A percentile compares a stretch with the other conserved stretches of the same genome.
phyloP scores from a whole-genome alignment of 805 yeast genomes.

The Nakazawaea molendinolei region DNA sequence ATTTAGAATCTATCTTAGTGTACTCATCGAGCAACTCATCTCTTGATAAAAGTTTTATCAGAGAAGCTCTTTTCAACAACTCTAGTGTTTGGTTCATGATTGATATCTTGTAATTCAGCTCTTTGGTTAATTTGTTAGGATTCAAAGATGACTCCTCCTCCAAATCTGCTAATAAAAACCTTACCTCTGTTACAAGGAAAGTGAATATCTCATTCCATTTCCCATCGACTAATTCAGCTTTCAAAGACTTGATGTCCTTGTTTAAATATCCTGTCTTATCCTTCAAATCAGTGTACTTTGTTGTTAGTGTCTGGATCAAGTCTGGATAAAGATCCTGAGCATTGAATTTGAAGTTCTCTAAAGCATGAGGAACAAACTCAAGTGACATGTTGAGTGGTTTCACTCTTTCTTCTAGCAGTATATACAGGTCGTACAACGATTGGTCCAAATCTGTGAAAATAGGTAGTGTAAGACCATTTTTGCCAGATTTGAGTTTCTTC shows the following conservation, averaged over 20 bases:
- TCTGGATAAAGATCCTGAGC: conserved; percentile 25
- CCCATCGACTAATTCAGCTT: conserved; percentile 39
- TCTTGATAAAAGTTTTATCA: no score
- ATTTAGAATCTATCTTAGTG: conserved; percentile 7
- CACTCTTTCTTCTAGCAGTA: conserved; percentile 32
- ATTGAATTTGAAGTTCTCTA: conserved; percentile 32
- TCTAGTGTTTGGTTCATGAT: conserved; percentile 15
- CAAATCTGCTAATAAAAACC: conserved; percentile 20
- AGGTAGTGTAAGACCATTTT: conserved; percentile 24
- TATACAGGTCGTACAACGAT: conserved; percentile 33
- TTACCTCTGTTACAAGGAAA: conserved; percentile 37
- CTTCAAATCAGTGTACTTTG: conserved; percentile 32
- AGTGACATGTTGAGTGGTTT: conserved; percentile 48
- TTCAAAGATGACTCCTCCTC: conserved; percentile 16
- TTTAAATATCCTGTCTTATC: conserved; percentile 35
- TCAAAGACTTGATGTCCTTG: conserved; percentile 33
- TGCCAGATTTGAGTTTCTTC: no score
- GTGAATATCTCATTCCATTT: conserved; percentile 52
- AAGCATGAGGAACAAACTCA: conserved; percentile 43
- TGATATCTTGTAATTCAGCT: conserved; percentile 5
- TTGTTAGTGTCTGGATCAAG: conserved; percentile 25
- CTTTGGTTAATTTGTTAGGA: conserved; percentile 1
- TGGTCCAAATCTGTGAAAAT: conserved; percentile 31
- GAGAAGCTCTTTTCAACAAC: conserved; percentile 18
- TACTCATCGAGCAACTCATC: conserved; percentile 8